Percentiles rank a stretch among this genome's conserved stretches.
phyloP scores from a whole-genome alignment of 495 filamentous ascomycete species.

The Xylaria castorea region DNA sequence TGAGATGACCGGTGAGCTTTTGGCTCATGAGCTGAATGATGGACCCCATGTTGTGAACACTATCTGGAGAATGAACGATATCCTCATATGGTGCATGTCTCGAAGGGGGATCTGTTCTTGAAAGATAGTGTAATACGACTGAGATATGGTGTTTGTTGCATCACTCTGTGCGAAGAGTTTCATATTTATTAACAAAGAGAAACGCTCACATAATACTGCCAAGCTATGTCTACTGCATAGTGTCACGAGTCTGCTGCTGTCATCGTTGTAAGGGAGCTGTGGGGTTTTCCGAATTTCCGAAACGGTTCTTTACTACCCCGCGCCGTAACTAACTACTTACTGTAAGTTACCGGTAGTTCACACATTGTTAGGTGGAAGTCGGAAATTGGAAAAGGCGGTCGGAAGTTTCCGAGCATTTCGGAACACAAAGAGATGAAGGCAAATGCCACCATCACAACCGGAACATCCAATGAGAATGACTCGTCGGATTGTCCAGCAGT shows the following conservation, averaged over 20 bases:
- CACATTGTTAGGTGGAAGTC: no score
- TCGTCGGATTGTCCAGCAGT: conserved; percentile 34
- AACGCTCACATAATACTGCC: not conserved
- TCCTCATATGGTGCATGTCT: not conserved
- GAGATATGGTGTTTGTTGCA: not conserved
- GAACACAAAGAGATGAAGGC: conserved; percentile 32
- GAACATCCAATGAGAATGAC: conserved; percentile 45
- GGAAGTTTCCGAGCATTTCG: conserved; percentile 25
- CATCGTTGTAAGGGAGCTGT: not conserved
- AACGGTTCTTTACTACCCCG: not conserved
- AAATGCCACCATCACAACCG: conserved; percentile 22
- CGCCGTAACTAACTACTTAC: no score
- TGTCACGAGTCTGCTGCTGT: not conserved
- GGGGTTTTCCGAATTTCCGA: not conserved
- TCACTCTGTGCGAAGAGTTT: not conserved
- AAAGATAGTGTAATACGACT: not conserved
- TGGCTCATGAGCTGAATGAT: conserved; percentile 19
- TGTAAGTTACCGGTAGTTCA: no score
- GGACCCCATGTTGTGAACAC: conserved; percentile 29
- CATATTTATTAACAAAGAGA: not conserved
- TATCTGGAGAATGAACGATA: not conserved
- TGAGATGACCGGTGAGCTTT: conserved; percentile 5
- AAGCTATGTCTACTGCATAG: not conserved
- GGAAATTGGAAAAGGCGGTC: not conserved
- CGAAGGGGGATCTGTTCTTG: not conserved